Conservation (phyloP, 176 grass and related monocot genomes). For the Bolboschoenus planiculmis region DNA sequence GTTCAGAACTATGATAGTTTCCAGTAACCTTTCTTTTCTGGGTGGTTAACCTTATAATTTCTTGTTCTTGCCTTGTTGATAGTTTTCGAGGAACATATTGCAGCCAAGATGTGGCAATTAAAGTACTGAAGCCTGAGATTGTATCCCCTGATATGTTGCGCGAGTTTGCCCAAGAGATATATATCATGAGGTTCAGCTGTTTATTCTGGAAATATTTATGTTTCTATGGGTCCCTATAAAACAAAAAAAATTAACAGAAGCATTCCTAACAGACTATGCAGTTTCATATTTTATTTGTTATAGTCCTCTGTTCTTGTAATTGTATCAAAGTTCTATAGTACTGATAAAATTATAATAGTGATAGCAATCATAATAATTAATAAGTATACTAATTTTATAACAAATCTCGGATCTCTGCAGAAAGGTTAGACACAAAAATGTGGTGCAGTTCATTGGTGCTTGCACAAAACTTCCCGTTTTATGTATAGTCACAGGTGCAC, state of each 20-base stretch:
- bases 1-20: slow-evolving; percentile 15
- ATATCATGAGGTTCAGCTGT: slow-evolving; percentile 73
- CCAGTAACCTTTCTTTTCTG: neutral
- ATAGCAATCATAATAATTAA: neutral
- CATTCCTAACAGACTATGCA: neutral
- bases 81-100: slow-evolving; percentile 79
- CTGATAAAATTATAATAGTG: neutral
- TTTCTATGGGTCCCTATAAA: neutral
- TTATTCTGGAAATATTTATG: neutral
- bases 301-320: neutral
- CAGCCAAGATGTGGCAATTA: slow-evolving; percentile 90
- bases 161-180: slow-evolving; percentile 90
- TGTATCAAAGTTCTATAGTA: neutral
- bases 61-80: slow-evolving; percentile 28
- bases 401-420: slow-evolving; percentile 38
- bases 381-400: neutral
- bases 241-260: neutral
- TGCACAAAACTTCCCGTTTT: slow-evolving; percentile 78
- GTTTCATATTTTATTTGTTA: neutral
- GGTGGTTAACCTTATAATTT: slow-evolving; percentile 22
- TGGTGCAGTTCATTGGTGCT: slow-evolving; percentile 96
- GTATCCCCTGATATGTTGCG: slow-evolving; percentile 73
- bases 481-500: slow-evolving; percentile 92
- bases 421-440: slow-evolving; percentile 97
- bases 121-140: slow-evolving; percentile 76